Conservation (phyloP, 2,329 filamentous ascomycete genomes). For the Triangularia setosa region DNA sequence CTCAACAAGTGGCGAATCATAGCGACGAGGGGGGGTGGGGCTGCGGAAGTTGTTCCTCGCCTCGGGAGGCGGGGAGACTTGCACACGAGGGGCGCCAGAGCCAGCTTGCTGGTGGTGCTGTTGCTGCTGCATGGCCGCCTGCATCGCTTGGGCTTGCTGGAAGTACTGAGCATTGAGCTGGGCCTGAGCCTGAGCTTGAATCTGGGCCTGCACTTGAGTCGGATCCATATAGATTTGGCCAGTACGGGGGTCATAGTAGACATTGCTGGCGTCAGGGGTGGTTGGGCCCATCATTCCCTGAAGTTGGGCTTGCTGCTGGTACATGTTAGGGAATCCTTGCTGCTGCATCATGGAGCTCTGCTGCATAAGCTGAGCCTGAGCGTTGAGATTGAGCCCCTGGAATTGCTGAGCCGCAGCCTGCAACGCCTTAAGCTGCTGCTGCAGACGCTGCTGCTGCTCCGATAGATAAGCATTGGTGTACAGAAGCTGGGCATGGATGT, state of each 20-base stretch:
- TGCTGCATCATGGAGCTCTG: slow-evolving; percentile 41
- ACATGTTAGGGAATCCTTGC: slow-evolving; percentile 61
- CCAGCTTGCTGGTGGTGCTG: slow-evolving; percentile 19
- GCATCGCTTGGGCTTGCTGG: slow-evolving; percentile 35
- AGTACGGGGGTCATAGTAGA: slow-evolving; percentile 83
- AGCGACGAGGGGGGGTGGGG: slow-evolving; percentile 61
- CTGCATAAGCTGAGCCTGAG: slow-evolving; percentile 42
- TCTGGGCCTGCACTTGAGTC: slow-evolving; percentile 36
- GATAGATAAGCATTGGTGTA: slow-evolving; percentile 89
- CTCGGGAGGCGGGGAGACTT: slow-evolving; percentile 75
- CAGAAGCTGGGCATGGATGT: slow-evolving; percentile 80
- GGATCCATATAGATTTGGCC: slow-evolving; percentile 82
- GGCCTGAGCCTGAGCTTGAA: slow-evolving; percentile 35
- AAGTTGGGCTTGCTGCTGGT: slow-evolving; percentile 37
- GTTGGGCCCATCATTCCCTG: slow-evolving; percentile 51
- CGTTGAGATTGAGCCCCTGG: slow-evolving; percentile 68
- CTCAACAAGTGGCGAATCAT: slow-evolving; percentile 62
- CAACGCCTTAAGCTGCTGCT: slow-evolving; percentile 84
- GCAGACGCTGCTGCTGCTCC: slow-evolving; percentile 89
- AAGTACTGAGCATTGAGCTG: slow-evolving; percentile 45
- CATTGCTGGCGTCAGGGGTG: slow-evolving; percentile 62
- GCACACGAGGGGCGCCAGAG: slow-evolving; percentile 65
- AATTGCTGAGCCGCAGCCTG: slow-evolving; percentile 81
- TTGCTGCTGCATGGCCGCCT: slow-evolving; percentile 42
- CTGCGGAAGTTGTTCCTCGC: slow-evolving; percentile 58